These are phyloP conservation scores for Fusarium musae DNA, from an alignment of 2,329 filamentous ascomycete genomes.

Conservation along the genomic window DNA sequence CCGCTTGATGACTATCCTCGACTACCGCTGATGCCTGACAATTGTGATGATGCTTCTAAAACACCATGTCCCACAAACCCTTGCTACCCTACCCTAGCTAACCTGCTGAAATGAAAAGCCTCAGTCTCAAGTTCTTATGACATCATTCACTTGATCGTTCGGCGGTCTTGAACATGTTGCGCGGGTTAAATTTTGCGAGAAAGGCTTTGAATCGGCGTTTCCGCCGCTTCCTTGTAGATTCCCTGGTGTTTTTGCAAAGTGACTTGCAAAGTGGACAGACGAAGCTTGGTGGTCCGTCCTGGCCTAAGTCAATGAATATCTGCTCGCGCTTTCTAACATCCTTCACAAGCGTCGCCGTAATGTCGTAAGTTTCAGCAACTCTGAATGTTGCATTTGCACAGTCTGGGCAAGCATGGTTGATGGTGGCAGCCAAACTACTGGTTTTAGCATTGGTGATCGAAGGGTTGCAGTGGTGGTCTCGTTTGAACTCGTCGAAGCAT, in stretches of 20 bases:
- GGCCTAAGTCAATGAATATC: conserved; percentile 46
- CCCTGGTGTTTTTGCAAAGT: conserved; percentile 12
- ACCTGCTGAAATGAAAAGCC: neutral
- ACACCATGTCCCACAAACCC: neutral
- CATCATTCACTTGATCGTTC: neutral
- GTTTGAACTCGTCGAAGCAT: neutral
- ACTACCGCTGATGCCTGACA: conserved; percentile 28
- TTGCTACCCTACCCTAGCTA: neutral
- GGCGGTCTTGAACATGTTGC: neutral
- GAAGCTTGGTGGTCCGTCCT: conserved; percentile 19
- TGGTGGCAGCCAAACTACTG: conserved; percentile 35
- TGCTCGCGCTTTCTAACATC: conserved; percentile 46
- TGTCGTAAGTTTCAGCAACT: conserved; percentile 15
- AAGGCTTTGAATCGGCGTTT: neutral
- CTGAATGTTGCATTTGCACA: conserved; percentile 45
- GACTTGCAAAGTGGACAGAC: conserved; percentile 40
- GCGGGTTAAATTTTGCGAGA: neutral
- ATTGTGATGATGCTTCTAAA: conserved; percentile 11
- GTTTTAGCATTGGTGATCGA: conserved; percentile 19
- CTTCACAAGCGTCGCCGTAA: conserved; percentile 29
- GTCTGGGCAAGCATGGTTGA: conserved; percentile 50
- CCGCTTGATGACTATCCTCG: conserved; percentile 46
- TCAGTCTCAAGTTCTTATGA: neutral
- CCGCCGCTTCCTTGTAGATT: neutral
- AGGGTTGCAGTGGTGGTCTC: conserved; percentile 40